phyloP scores from a whole-genome alignment of 1,139 yeast species.

The Magnusiomyces suaveolens region DNA sequence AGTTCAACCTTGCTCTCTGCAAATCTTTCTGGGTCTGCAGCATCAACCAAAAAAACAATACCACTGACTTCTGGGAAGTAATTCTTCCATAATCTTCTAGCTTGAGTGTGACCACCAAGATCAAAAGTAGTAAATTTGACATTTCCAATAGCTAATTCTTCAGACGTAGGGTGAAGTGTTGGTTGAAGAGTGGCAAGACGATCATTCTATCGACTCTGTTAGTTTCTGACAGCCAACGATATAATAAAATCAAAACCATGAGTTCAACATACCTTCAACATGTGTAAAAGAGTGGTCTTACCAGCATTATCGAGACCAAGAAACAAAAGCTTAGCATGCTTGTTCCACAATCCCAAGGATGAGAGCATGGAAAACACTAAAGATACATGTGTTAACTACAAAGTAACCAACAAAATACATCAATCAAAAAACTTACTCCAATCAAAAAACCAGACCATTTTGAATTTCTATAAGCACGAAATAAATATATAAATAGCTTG shows the following conservation, averaged over 20 bases:
- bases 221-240: not conserved
- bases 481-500: too few relatives aligned
- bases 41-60: constrained; percentile 90
- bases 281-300: constrained; percentile 90
- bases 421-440: constrained; percentile 25
- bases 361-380: constrained; percentile 83
- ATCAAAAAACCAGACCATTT: constrained; percentile 28
- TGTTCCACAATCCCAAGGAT: constrained; percentile 92
- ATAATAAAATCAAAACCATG: not conserved
- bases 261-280: constrained; percentile 50
- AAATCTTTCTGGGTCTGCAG: constrained; percentile 92
- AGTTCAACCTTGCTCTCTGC: constrained; percentile 91
- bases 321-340: constrained; percentile 91
- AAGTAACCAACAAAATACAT: not conserved
- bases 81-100: constrained; percentile 98
- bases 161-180: constrained; percentile 95
- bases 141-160: constrained; percentile 92
- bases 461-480: too few relatives aligned
- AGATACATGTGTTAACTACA: not conserved
- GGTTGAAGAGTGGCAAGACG: constrained; percentile 96
- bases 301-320: constrained; percentile 98
- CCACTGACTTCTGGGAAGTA: constrained; percentile 99
- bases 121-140: constrained; percentile 96
- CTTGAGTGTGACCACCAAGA: constrained; percentile 96
- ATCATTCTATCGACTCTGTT: constrained; percentile 47